Evolutionary conservation across 805 yeast genomes (phyloP).

Genomic region (Hanseniaspora mollemarum): DNA sequence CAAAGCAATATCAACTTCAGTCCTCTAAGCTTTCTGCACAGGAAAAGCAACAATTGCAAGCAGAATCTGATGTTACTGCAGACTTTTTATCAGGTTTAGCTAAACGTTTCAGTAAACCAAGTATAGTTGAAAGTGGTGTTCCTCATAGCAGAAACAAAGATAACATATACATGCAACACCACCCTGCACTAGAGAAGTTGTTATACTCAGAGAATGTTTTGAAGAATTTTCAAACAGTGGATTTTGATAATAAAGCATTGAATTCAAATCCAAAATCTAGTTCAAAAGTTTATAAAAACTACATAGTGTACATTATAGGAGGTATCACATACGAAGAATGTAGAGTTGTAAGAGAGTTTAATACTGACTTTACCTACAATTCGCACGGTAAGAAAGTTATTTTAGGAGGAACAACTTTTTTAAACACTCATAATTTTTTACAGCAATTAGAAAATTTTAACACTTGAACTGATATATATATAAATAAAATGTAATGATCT

Average conservation of each 20-base stretch:
- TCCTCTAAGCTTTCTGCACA: slow-evolving; percentile 4
- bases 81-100: slow-evolving; percentile 29
- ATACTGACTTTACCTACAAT: slow-evolving; percentile 35
- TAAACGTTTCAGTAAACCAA: slow-evolving; percentile 27
- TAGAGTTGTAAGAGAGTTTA: slow-evolving; percentile 62
- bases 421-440: slow-evolving; percentile 35
- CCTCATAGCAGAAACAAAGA: slow-evolving; percentile 27
- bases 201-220: slow-evolving; percentile 24
- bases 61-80: slow-evolving; percentile 15
- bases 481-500: neutral
- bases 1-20: slow-evolving; percentile 13
- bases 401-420: slow-evolving; percentile 68
- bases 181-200: slow-evolving; percentile 46
- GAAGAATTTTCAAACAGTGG: slow-evolving; percentile 27
- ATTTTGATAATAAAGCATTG: slow-evolving; percentile 32
- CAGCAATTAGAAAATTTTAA: slow-evolving; percentile 20
- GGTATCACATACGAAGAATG: slow-evolving; percentile 93
- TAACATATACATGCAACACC: slow-evolving; percentile 83
- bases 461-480: slow-evolving; percentile 22
- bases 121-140: slow-evolving; percentile 25
- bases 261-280: slow-evolving; percentile 33
- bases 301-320: slow-evolving; percentile 66
- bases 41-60: slow-evolving; percentile 17
- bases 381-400: slow-evolving; percentile 45
- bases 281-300: slow-evolving; percentile 37